A percentile compares a stretch with the other conserved stretches of the same genome.
These are phyloP conservation scores for Pythium volutum DNA, from an alignment of 352 stramenopile genomes.

Conservation along the genomic window DNA sequence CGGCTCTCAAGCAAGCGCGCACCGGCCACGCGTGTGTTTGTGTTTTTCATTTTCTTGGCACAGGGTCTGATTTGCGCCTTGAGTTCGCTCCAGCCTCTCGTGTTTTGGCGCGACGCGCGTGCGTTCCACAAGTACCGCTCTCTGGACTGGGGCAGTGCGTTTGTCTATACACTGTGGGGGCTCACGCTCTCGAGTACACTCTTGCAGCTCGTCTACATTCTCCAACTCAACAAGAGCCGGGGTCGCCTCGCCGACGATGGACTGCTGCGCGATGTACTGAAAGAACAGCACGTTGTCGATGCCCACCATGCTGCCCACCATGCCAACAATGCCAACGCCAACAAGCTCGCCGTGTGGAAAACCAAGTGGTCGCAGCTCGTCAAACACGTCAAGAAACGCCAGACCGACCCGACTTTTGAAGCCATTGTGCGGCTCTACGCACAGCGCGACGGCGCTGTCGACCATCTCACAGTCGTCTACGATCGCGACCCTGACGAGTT, in stretches of 20 bases:
- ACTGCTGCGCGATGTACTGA: constrained; percentile 58
- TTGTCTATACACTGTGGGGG: constrained; percentile 49
- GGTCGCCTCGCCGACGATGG: constrained; percentile 57
- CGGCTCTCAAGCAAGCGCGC: constrained; percentile 64
- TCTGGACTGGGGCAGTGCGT: constrained; percentile 46
- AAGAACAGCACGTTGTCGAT: constrained; percentile 23
- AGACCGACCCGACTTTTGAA: constrained; percentile 73
- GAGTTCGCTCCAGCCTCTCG: constrained; percentile 56
- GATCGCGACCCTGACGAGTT: constrained; percentile 63
- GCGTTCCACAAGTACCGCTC: constrained; percentile 48
- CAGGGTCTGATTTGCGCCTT: constrained; percentile 43
- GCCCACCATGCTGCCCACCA: constrained; percentile 16
- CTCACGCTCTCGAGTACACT: constrained; percentile 48
- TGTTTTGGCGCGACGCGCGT: constrained; percentile 52
- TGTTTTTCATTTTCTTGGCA: constrained; percentile 72
- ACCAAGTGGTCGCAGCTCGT: constrained; percentile 78
- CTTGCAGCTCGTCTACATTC: constrained; percentile 70
- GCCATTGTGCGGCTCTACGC: constrained; percentile 82
- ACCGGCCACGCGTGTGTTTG: constrained; percentile 70
- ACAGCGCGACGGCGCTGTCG: constrained; percentile 64
- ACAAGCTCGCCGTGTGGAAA: constrained; percentile 50
- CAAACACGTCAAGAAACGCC: constrained; percentile 58
- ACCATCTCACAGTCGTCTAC: constrained; percentile 46
- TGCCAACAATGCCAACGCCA: constrained; percentile 32
- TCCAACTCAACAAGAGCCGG: constrained; percentile 75